Conservation (phyloP, 768 basidiomycete genomes). For the Lyophyllum shimeji region DNA sequence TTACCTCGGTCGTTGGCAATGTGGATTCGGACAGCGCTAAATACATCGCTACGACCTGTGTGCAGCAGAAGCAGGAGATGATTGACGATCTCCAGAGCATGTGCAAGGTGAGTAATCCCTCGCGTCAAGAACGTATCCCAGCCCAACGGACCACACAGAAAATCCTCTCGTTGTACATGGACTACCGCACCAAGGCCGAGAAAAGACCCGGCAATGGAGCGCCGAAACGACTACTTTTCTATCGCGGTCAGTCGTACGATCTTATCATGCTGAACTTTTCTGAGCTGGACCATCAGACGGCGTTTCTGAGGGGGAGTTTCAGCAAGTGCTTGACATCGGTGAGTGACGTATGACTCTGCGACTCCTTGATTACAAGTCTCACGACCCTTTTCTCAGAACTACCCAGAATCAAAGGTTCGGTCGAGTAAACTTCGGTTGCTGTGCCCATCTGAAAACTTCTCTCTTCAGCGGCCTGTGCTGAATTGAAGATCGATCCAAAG, state of each 20-base stretch:
- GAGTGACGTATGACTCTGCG: conserved; percentile 10
- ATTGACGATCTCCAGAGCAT: conserved; percentile 68
- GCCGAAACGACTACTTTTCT: conserved; percentile 67
- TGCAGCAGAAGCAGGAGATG: conserved; percentile 68
- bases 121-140: no score
- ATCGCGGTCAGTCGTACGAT: conserved; percentile 50
- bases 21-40: conserved; percentile 72
- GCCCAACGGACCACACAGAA: conserved; percentile 32
- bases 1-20: conserved; percentile 72
- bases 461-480: conserved; percentile 56
- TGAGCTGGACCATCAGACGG: conserved; percentile 38
- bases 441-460: neutral
- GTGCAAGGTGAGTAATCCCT: conserved; percentile 43
- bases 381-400: conserved; percentile 44
- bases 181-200: conserved; percentile 50
- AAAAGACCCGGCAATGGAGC: conserved; percentile 28
- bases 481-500: conserved; percentile 55
- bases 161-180: conserved; percentile 51
- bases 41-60: conserved; percentile 53
- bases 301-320: conserved; percentile 51
- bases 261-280: conserved; percentile 14
- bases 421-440: no score
- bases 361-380: neutral
- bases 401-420: conserved; percentile 53
- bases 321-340: conserved; percentile 57